These are phyloP conservation scores for Cladosporium sp. DNA, from an alignment of 2,329 filamentous ascomycete species.

Conservation along the genomic window DNA sequence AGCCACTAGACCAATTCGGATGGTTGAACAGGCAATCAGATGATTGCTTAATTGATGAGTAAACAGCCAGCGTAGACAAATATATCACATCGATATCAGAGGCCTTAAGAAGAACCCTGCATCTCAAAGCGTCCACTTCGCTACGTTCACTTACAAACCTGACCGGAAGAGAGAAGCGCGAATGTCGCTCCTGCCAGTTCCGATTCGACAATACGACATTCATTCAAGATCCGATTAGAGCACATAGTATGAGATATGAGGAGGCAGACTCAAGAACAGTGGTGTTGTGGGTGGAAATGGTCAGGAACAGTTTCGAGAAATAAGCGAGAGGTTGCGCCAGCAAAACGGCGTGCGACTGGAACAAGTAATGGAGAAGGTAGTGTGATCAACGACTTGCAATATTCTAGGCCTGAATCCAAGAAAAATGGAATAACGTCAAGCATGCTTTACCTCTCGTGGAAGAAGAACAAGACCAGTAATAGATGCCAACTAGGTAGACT, in stretches of 20 bases:
- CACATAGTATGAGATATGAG: not conserved
- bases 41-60: not conserved
- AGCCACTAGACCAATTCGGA: slow-evolving; percentile 14
- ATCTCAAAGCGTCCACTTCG: not conserved
- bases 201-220: not conserved
- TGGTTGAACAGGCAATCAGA: not conserved
- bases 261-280: not conserved
- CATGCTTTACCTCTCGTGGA: not conserved
- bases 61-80: too few species aligned
- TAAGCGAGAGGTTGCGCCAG: not conserved
- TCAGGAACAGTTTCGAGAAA: not conserved
- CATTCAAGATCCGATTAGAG: not conserved
- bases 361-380: not conserved
- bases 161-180: not conserved
- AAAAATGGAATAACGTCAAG: not conserved
- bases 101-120: too few species aligned
- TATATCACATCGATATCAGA: too few species aligned
- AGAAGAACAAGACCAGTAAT: not conserved
- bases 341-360: not conserved
- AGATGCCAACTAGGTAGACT: not conserved
- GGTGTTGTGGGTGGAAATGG: not conserved
- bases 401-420: not conserved
- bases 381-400: not conserved
- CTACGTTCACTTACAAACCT: not conserved
- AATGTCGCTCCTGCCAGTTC: not conserved